These are phyloP conservation scores for Penicillium griseofulvum DNA, from an alignment of 2,329 filamentous ascomycete genomes.

Conservation along the genomic window DNA sequence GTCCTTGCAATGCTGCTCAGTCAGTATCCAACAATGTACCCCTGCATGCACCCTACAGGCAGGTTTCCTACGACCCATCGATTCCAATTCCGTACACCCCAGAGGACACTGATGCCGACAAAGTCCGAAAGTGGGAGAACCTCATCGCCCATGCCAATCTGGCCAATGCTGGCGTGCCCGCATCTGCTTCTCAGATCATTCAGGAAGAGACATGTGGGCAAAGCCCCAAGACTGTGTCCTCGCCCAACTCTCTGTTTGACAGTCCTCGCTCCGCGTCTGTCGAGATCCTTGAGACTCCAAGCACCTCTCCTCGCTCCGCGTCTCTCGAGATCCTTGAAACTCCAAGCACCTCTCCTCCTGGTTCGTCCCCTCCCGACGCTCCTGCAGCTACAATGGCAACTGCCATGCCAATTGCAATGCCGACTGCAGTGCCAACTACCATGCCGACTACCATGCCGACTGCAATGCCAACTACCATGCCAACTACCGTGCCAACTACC, in stretches of 20 bases:
- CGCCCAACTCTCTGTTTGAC: neutral
- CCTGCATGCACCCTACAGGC: neutral
- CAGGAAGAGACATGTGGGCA: neutral
- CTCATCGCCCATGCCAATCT: neutral
- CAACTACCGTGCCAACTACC: no score
- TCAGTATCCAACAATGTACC: neutral
- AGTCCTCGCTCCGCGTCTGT: neutral
- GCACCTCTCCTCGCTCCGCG: neutral
- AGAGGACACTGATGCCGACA: neutral
- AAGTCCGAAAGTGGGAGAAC: neutral
- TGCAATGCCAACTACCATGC: no score
- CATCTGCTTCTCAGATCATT: neutral
- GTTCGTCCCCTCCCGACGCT: neutral
- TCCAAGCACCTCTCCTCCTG: no score
- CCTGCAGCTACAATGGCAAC: neutral
- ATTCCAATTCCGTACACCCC: neutral
- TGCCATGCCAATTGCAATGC: no score
- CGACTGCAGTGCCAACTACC: no score
- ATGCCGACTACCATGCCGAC: no score
- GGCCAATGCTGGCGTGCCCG: neutral
- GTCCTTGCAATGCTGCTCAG: neutral
- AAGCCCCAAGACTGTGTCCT: neutral
- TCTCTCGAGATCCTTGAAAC: neutral
- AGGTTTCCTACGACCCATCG: neutral
- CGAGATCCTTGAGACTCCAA: neutral